phyloP scores from a whole-genome alignment of 305 asterid species.

The Coffea humblotiana region DNA sequence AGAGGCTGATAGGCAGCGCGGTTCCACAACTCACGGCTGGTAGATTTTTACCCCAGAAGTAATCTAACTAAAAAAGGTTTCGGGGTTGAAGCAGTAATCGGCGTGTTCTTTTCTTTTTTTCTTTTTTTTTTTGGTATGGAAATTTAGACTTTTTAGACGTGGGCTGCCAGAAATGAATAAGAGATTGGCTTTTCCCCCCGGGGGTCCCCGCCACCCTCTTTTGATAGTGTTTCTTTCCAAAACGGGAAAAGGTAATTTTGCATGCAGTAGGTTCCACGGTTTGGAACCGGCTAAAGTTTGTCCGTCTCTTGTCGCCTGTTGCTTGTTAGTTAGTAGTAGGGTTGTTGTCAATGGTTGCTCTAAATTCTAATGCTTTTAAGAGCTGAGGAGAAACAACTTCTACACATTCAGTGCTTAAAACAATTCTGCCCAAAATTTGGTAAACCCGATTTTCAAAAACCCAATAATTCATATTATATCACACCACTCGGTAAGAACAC shows the following conservation, averaged over 20 bases:
- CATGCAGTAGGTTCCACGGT: not conserved
- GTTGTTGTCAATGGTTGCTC: not conserved
- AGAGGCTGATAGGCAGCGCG: conserved; percentile 17
- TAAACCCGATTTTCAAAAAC: no score
- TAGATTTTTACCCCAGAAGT: not conserved
- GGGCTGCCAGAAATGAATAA: no score
- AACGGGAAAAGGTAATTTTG: not conserved
- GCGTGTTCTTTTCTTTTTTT: no score
- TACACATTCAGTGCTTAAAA: not conserved
- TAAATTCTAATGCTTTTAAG: not conserved
- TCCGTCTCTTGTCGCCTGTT: not conserved
- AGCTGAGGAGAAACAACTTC: not conserved
- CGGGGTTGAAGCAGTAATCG: not conserved
- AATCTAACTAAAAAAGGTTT: not conserved
- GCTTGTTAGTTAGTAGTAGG: not conserved
- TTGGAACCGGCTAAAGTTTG: not conserved
- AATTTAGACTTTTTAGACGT: no score
- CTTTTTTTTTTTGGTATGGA: no score
- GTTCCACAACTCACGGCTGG: conserved; percentile 7
- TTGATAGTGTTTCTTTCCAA: no score
- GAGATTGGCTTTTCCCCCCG: no score
- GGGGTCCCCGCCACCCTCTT: no score
- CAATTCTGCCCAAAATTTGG: no score
- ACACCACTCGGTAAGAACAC: no score
- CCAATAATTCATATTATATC: no score